Conservation (phyloP, 1,139 yeast species). For the Yamadazyma dendronema region DNA sequence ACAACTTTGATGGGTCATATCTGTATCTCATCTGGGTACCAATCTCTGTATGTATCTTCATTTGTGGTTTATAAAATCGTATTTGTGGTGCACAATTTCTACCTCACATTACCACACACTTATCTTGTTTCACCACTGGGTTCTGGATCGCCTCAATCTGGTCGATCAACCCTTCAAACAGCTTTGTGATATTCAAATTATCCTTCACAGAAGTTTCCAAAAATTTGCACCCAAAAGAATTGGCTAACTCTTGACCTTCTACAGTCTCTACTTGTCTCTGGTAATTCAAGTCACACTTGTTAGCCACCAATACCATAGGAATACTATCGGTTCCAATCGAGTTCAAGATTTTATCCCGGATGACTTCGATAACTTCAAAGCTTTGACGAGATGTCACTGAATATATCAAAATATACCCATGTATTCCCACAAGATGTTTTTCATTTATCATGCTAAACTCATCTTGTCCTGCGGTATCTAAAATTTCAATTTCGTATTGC, state of each 20-base stretch:
- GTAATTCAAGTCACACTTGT: slow-evolving; percentile 68
- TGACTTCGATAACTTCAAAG: slow-evolving; percentile 73
- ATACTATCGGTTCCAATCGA: slow-evolving; percentile 69
- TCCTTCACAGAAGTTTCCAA: slow-evolving; percentile 84
- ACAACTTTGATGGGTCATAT: too few relatives aligned
- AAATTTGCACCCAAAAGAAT: slow-evolving; percentile 61
- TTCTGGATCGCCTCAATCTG: slow-evolving; percentile 66
- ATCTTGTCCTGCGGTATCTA: slow-evolving; percentile 96
- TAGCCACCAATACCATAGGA: slow-evolving; percentile 84
- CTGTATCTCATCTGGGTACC: background rate
- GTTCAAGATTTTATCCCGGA: slow-evolving; percentile 82
- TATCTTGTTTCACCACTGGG: slow-evolving; percentile 39
- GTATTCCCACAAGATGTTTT: slow-evolving; percentile 79
- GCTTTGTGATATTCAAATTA: slow-evolving; percentile 61
- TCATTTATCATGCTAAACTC: slow-evolving; percentile 84
- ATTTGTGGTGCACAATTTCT: too few relatives aligned
- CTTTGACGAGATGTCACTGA: slow-evolving; percentile 79
- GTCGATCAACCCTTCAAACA: slow-evolving; percentile 66
- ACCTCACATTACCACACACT: slow-evolving; percentile 27
- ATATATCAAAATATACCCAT: slow-evolving; percentile 81
- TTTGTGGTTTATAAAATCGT: too few relatives aligned
- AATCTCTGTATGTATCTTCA: background rate
- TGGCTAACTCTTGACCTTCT: slow-evolving; percentile 68
- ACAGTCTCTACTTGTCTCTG: slow-evolving; percentile 63
- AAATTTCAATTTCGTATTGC: slow-evolving; percentile 79